These are phyloP conservation scores for Hypholoma sublateritium DNA, from an alignment of 768 basidiomycete species.

Conservation along the genomic window DNA sequence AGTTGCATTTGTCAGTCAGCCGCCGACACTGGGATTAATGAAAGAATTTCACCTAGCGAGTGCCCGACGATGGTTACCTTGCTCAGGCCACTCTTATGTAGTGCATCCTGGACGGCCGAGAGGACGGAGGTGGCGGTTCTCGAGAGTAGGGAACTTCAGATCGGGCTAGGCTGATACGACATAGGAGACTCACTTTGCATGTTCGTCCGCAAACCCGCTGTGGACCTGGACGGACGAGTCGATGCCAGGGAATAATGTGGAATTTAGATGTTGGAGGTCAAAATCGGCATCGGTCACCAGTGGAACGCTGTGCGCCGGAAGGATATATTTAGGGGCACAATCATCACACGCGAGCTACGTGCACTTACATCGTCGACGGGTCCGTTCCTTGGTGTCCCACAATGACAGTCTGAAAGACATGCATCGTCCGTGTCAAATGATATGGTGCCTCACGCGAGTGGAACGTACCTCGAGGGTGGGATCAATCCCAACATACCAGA, in stretches of 20 bases:
- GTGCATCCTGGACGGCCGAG: conserved; percentile 35
- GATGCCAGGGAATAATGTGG: conserved; percentile 44
- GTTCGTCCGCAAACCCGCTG: conserved; percentile 42
- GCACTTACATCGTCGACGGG: conserved; percentile 29
- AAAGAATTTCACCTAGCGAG: conserved; percentile 35
- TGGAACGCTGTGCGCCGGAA: conserved; percentile 26
- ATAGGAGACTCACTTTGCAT: conserved; percentile 33
- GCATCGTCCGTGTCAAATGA: conserved; percentile 30
- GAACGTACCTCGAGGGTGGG: conserved; percentile 2
- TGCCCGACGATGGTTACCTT: conserved; percentile 44
- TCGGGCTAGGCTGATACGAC: not conserved
- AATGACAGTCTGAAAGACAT: conserved; percentile 32
- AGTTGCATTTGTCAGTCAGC: conserved; percentile 1
- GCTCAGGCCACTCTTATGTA: conserved; percentile 31
- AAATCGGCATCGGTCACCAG: conserved; percentile 39
- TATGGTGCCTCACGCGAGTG: conserved; percentile 1
- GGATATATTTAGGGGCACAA: not conserved
- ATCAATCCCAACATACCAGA: conserved; percentile 26
- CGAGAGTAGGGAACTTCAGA: not conserved
- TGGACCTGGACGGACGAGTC: conserved; percentile 40
- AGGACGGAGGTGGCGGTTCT: conserved; percentile 42
- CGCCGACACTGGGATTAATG: not conserved
- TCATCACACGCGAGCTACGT: no score
- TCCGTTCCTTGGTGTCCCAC: conserved; percentile 47
- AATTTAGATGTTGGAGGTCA: conserved; percentile 29